Evolutionary conservation across 345 rosid genomes (phyloP).

Genomic region (Combretum micranthum): DNA sequence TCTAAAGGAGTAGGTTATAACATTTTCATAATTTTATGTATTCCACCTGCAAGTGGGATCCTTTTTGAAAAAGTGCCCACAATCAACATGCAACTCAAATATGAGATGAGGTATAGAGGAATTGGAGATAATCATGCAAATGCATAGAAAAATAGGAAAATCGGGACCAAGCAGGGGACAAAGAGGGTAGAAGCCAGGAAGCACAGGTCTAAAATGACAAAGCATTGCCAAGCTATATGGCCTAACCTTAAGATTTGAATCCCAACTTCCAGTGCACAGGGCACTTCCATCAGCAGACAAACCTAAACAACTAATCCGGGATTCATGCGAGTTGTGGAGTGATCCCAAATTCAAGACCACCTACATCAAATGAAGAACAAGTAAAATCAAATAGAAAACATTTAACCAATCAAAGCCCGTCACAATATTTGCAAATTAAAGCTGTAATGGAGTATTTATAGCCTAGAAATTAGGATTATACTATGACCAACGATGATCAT

Average conservation of each 20-base stretch:
- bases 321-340: constrained; percentile 70
- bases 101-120: not conserved
- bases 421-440: too few relatives aligned
- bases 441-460: too few relatives aligned
- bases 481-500: not conserved
- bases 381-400: not conserved
- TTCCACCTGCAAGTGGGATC: too few relatives aligned
- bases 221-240: not conserved
- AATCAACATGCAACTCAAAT: constrained; percentile 1
- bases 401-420: not conserved
- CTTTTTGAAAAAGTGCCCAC: not conserved
- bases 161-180: too few relatives aligned
- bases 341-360: constrained; percentile 73
- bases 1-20: too few relatives aligned
- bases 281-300: constrained; percentile 98
- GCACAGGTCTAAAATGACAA: too few relatives aligned
- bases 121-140: too few relatives aligned
- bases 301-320: constrained; percentile 80
- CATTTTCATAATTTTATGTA: too few relatives aligned
- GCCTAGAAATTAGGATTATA: not conserved
- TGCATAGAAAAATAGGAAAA: too few relatives aligned
- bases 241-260: constrained; percentile 88
- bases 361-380: constrained; percentile 21
- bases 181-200: too few relatives aligned
- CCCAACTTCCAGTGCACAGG: constrained; percentile 98